phyloP scores from a whole-genome alignment of 2,329 filamentous ascomycete genomes.

The Helminthosporium solani region DNA sequence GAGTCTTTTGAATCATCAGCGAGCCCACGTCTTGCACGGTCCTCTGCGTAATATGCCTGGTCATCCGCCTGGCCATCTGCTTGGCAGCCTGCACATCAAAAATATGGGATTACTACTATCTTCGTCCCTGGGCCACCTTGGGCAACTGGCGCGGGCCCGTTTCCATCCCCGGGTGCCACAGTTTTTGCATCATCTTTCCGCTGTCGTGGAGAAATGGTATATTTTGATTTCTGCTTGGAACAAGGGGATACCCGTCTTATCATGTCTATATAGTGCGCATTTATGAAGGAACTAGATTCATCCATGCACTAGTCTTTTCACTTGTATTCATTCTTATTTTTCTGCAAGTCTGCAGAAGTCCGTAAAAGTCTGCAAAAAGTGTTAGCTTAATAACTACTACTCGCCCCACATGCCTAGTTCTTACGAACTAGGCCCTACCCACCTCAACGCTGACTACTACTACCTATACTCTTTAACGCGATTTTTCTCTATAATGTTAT shows the following conservation, averaged over 20 bases:
- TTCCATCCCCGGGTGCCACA: neutral
- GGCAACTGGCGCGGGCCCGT: neutral
- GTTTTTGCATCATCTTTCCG: neutral
- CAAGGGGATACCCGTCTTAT: slow-evolving; percentile 6
- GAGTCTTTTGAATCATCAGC: slow-evolving; percentile 15
- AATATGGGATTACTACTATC: neutral
- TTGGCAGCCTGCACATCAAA: slow-evolving; percentile 1
- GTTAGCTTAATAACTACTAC: too few species aligned
- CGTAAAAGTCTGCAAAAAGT: too few species aligned
- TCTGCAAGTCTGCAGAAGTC: too few species aligned
- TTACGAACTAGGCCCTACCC: too few species aligned
- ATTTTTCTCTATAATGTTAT: too few species aligned
- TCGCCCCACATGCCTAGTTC: too few species aligned
- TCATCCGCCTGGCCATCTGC: neutral
- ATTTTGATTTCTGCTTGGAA: slow-evolving; percentile 2
- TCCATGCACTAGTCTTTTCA: neutral
- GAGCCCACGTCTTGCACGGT: slow-evolving; percentile 2
- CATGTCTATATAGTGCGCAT: slow-evolving; percentile 7
- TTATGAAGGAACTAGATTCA: slow-evolving; percentile 4
- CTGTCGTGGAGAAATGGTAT: neutral
- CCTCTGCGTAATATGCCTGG: neutral
- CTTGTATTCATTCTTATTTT: neutral
- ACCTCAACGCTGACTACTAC: too few species aligned
- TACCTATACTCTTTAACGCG: too few species aligned
- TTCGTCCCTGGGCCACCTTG: neutral